phyloP scores from a whole-genome alignment of 768 basidiomycete species.

The Lactifluus echinatus region DNA sequence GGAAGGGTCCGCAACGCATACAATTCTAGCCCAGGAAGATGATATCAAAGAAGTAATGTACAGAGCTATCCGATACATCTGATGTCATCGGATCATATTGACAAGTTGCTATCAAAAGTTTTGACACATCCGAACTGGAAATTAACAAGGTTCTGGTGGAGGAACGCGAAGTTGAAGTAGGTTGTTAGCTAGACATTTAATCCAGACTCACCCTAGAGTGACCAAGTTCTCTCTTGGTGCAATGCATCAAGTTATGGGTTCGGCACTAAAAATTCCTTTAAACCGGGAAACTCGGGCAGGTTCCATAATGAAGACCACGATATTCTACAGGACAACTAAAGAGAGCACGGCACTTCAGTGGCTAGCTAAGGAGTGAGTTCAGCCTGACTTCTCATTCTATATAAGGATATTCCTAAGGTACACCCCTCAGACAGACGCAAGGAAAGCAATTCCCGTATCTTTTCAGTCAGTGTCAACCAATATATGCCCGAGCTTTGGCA shows the following conservation, averaged over 20 bases:
- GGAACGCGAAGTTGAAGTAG: slow-evolving; percentile 40
- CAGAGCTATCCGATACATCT: slow-evolving; percentile 20
- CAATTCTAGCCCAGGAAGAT: slow-evolving; percentile 44
- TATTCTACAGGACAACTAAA: slow-evolving; percentile 39
- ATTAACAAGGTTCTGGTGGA: slow-evolving; percentile 48
- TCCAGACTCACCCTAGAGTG: background rate
- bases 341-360: slow-evolving; percentile 44
- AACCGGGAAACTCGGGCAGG: slow-evolving; percentile 20
- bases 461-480: slow-evolving; percentile 92
- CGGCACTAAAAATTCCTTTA: slow-evolving; percentile 33
- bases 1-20: slow-evolving; percentile 57
- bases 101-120: slow-evolving; percentile 29
- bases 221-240: slow-evolving; percentile 26
- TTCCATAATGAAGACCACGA: slow-evolving; percentile 31
- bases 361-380: slow-evolving; percentile 37
- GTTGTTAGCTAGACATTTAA: slow-evolving; percentile 19
- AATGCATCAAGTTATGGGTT: slow-evolving; percentile 34
- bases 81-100: background rate
- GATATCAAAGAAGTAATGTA: slow-evolving; percentile 54
- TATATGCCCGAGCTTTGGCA: slow-evolving; percentile 70
- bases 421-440: slow-evolving; percentile 59
- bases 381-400: background rate
- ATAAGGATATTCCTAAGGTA: background rate
- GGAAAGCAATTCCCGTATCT: slow-evolving; percentile 79
- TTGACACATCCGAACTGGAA: slow-evolving; percentile 69